A percentile compares a stretch with the other conserved stretches of the same genome.
phyloP scores from a whole-genome alignment of 805 yeast species.

The Starmerella etchellsii region DNA sequence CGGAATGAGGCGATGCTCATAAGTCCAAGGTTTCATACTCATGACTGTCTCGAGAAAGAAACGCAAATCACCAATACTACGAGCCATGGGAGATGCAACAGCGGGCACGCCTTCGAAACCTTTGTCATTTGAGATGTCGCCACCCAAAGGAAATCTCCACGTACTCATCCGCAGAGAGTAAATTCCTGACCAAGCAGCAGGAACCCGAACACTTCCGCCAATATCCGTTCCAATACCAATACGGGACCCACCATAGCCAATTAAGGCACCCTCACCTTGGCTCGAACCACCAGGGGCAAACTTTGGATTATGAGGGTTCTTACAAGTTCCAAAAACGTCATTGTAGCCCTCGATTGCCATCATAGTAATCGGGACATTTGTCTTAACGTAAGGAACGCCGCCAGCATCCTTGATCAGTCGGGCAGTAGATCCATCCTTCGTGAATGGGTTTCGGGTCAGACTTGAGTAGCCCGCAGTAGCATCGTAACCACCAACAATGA shows the following conservation, averaged over 20 bases:
- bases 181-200: conserved; percentile 41
- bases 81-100: conserved; percentile 31
- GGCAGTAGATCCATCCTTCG: conserved; percentile 32
- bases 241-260: conserved; percentile 36
- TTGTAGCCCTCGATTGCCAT: conserved; percentile 46
- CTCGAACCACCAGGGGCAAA: conserved; percentile 43
- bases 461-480: conserved; percentile 41
- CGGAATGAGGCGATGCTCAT: conserved; percentile 34
- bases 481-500: conserved; percentile 37
- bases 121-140: conserved; percentile 32
- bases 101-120: conserved; percentile 32
- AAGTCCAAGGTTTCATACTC: conserved; percentile 43
- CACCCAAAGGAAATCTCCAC: conserved; percentile 38
- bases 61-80: conserved; percentile 37
- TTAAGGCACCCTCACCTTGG: conserved; percentile 40
- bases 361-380: conserved; percentile 44
- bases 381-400: conserved; percentile 43
- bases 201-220: conserved; percentile 44
- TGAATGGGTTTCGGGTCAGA: conserved; percentile 32
- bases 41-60: conserved; percentile 37
- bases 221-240: conserved; percentile 46
- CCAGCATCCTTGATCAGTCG: conserved; percentile 38
- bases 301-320: conserved; percentile 37
- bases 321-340: conserved; percentile 40
- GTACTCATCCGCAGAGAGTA: conserved; percentile 39